Conservation (phyloP, 2,329 filamentous ascomycete genomes). For the Pestalotiopsis sp. region DNA sequence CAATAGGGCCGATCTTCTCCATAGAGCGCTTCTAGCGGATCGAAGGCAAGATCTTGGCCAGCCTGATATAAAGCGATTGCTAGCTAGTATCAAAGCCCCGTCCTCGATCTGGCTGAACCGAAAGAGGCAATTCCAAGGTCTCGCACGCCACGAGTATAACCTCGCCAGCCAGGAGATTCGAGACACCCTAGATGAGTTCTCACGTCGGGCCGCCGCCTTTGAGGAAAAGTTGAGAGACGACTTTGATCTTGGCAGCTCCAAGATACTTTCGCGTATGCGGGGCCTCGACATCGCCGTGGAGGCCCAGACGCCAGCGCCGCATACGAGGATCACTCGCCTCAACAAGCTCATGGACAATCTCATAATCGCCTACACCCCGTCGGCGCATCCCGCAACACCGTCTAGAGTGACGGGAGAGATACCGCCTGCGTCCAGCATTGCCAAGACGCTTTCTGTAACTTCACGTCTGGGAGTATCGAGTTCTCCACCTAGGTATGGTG, state of each 20-base stretch:
- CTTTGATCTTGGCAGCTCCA: neutral
- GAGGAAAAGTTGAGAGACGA: neutral
- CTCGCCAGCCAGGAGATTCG: constrained; percentile 22
- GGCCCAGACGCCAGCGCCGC: neutral
- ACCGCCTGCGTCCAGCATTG: neutral
- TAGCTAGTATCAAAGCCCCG: neutral
- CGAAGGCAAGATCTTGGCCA: neutral
- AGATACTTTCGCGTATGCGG: neutral
- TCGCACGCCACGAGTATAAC: constrained; percentile 23
- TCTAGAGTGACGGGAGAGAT: neutral
- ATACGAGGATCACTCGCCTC: neutral
- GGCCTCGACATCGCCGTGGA: neutral
- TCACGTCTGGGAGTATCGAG: neutral
- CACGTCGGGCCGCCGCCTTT: neutral
- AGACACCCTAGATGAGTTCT: constrained; percentile 19
- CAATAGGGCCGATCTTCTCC: neutral
- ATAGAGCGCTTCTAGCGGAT: neutral
- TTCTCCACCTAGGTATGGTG: neutral
- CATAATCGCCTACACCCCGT: neutral
- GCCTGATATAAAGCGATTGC: neutral
- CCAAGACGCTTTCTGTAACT: neutral
- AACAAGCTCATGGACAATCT: neutral
- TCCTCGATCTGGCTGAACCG: neutral
- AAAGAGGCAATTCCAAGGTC: constrained; percentile 14
- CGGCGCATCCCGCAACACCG: neutral